Conservation (phyloP, 2,329 filamentous ascomycete genomes). For the Nothophoma quercina region DNA sequence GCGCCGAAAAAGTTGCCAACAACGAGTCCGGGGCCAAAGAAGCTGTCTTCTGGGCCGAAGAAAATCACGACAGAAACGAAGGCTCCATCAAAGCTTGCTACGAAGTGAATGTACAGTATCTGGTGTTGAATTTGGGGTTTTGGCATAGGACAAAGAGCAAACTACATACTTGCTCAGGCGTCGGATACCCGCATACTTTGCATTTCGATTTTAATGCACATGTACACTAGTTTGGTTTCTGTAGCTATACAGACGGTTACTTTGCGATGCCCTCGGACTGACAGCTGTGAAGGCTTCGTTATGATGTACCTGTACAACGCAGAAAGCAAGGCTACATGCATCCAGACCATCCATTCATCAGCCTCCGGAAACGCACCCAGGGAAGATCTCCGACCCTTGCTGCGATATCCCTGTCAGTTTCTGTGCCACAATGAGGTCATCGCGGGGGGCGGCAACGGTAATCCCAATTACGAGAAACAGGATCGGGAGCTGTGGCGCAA, state of each 20-base stretch:
- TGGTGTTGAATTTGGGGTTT: background rate
- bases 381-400: constrained; percentile 2
- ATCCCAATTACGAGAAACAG: constrained; percentile 31
- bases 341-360: background rate
- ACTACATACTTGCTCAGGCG: constrained; percentile 5
- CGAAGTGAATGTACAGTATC: constrained; percentile 2
- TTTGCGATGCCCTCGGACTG: too few species aligned
- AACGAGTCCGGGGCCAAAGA: constrained; percentile 1
- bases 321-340: background rate
- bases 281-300: too few species aligned
- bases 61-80: background rate
- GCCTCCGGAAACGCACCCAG: background rate
- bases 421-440: constrained; percentile 43
- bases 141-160: constrained; percentile 7
- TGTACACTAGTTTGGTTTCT: background rate
- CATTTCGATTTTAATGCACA: background rate
- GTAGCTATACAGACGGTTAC: too few species aligned
- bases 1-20: constrained; percentile 9
- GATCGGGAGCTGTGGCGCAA: constrained; percentile 33
- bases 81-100: constrained; percentile 3
- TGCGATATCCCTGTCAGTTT: constrained; percentile 14
- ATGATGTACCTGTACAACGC: background rate
- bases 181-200: constrained; percentile 14
- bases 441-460: constrained; percentile 24
- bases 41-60: background rate